A percentile compares a stretch with the other conserved stretches of the same genome.
These are phyloP conservation scores for Neurospora sp. DNA, from an alignment of 495 filamentous ascomycete species.

Conservation along the genomic window DNA sequence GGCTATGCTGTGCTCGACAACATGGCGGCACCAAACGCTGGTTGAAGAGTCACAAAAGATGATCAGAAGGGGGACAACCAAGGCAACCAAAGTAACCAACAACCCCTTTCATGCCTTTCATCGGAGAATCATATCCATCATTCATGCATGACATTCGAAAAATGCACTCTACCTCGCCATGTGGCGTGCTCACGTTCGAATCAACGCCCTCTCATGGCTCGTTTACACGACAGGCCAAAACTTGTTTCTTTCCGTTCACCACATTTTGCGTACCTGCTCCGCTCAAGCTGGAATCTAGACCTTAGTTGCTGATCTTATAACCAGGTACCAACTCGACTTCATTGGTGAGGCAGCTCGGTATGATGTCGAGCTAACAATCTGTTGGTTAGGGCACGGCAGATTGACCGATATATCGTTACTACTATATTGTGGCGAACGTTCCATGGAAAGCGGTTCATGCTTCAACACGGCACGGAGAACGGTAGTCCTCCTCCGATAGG, in stretches of 20 bases:
- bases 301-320: not conserved
- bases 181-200: not conserved
- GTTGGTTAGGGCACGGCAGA: not conserved
- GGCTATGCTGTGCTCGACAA: not conserved
- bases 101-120: not conserved
- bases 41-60: not conserved
- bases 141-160: not conserved
- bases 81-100: not conserved
- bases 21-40: not conserved
- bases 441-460: not conserved
- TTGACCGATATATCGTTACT: not conserved
- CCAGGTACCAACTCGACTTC: not conserved
- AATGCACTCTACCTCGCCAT: not conserved
- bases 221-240: not conserved
- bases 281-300: not conserved
- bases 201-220: not conserved
- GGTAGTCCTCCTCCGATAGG: not conserved
- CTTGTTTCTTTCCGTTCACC: not conserved
- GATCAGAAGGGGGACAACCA: not conserved
- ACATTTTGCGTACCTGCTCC: not conserved
- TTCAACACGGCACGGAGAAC: not conserved
- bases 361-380: not conserved
- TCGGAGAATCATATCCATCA: not conserved
- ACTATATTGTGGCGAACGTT: not conserved
- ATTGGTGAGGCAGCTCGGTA: not conserved